Evolutionary conservation across 2,329 filamentous ascomycete species (phyloP), one percentile per base, ranked within the genome.

Genomic region (Aspergillaceae sp.): DNA sequence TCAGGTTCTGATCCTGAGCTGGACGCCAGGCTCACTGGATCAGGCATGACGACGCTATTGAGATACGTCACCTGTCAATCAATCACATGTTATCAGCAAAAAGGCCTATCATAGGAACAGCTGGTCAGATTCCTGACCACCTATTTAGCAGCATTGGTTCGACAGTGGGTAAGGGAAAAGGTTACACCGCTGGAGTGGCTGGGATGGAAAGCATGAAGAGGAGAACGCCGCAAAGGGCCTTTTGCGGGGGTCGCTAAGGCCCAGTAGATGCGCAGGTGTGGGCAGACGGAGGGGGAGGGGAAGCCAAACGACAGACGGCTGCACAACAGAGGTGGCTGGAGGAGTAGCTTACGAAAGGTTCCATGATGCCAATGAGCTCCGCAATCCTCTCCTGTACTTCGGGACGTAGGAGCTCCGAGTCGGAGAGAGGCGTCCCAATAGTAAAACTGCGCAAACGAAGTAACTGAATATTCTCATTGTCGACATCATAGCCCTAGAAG

Each of bases 391-490:
- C 76, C 65, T 88, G 76, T 10, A 79, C 80, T 57, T 80, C 71
- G 41, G 77, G 69, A 40, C 75, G 73, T 33, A 82, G 72, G 19
- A 94, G 73, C 41, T 86, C 73, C 7, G 74, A 66, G 56, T 90
- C 87, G 8, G 74, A 63, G 33, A 95, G 67, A 60, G 80, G 80
- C 48, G 74, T 81, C 34, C 80, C 76, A 26, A 94, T 68, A 0
- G 85, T 90, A 63, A 85, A 95, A 64, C 83, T 92, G 50, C 82
- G 78, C 59, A 96, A 74, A 56, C 88, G 85, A 46, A 95, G 74
- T 44, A 96, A 75, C 46, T 83, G 80, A 58, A 95, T 89, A 55
- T 95, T 85, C 37, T 78, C 72, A 61, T 95, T 86, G 48, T 86
- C 82, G 19, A 77, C 75, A 40, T 79, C 72, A 61, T 86, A 94